Percentiles rank a stretch among this genome's conserved stretches.
Evolutionary conservation across 805 yeast genomes (phyloP).

Genomic region (Candida caryicola): DNA sequence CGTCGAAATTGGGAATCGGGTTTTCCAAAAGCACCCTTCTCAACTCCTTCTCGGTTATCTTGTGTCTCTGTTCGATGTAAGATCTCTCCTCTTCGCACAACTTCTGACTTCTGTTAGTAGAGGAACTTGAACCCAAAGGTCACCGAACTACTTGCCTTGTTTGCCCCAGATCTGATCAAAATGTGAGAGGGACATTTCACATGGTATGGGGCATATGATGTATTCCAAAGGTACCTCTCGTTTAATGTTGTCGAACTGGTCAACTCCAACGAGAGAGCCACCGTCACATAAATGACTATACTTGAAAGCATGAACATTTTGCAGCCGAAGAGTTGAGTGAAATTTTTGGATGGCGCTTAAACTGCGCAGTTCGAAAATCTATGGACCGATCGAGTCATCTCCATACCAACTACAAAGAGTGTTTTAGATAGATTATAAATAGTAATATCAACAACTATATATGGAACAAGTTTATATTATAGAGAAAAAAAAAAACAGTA

Average conservation of each 20-base stretch:
- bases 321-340: no score
- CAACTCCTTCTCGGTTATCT: conserved; percentile 27
- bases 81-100: conserved; percentile 19
- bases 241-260: no score
- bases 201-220: conserved; percentile 26
- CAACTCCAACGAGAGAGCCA: no score
- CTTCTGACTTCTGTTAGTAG: conserved; percentile 13
- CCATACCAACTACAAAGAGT: no score
- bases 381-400: no score
- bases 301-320: no score
- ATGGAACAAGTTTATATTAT: conserved; percentile 15
- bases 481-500: conserved; percentile 12
- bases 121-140: background rate
- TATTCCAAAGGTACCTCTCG: conserved; percentile 3
- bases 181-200: conserved; percentile 21
- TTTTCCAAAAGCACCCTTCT: conserved; percentile 25
- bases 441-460: conserved; percentile 5
- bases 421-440: conserved; percentile 1
- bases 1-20: conserved; percentile 32
- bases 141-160: conserved; percentile 15
- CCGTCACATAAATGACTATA: no score
- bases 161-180: conserved; percentile 17
- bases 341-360: no score
- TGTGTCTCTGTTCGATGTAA: conserved; percentile 29
- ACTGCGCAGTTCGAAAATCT: no score